Percentiles rank a stretch among this genome's conserved stretches.
Evolutionary conservation across 2,329 filamentous ascomycete genomes (phyloP).

Genomic region (Corniculantispora saksenae): DNA sequence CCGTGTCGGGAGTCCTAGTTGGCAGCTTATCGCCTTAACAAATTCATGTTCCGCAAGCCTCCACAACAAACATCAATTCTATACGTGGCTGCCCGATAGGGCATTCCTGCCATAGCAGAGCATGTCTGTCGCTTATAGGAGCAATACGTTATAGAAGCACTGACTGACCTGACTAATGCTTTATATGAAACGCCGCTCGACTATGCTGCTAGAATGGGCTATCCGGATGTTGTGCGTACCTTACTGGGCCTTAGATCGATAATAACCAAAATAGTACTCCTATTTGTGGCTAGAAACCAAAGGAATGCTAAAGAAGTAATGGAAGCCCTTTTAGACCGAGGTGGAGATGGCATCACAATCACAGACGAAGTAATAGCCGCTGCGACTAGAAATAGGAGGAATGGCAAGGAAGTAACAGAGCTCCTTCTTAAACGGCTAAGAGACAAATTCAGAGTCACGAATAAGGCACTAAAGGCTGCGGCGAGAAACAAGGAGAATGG

Average conservation of each 20-base stretch:
- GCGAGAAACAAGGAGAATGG: too few relatives aligned
- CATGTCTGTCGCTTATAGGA: neutral
- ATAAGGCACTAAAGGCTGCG: too few relatives aligned
- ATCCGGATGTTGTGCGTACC: neutral
- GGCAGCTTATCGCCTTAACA: neutral
- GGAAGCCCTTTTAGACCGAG: too few relatives aligned
- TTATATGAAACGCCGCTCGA: neutral
- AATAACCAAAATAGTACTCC: neutral
- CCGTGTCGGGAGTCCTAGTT: conserved; percentile 6
- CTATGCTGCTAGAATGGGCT: neutral
- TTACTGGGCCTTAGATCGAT: neutral
- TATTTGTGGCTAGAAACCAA: too few relatives aligned
- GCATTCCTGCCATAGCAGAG: conserved; percentile 15
- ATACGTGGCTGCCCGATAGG: conserved; percentile 20
- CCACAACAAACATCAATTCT: conserved; percentile 11
- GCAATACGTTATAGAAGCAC: neutral
- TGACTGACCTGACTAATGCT: neutral
- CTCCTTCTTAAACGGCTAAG: too few relatives aligned
- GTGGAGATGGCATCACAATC: too few relatives aligned
- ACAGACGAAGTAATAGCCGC: too few relatives aligned
- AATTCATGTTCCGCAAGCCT: neutral
- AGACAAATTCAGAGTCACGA: too few relatives aligned
- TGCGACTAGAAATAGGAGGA: too few relatives aligned
- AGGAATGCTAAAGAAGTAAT: too few relatives aligned
- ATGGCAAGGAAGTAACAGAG: too few relatives aligned